Conservation (phyloP, 768 basidiomycete genomes). For the Mycena rosella region DNA sequence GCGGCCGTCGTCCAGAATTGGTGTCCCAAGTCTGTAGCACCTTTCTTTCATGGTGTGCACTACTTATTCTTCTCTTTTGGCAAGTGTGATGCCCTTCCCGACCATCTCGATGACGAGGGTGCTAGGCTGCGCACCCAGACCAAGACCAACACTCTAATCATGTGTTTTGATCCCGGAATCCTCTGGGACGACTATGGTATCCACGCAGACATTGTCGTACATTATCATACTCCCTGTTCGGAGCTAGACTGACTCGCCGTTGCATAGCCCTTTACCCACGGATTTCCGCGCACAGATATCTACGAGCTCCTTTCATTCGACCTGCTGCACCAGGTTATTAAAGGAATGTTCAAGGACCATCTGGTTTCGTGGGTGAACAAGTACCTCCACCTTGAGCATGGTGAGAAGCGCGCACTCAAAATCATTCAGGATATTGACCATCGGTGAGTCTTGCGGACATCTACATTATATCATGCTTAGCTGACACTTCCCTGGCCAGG, state of each 20-base stretch:
- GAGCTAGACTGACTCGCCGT: not conserved
- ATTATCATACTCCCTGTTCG: not conserved
- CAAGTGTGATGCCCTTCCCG: not conserved
- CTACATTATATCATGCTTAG: not conserved
- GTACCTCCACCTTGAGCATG: constrained; percentile 35
- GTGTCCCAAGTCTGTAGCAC: constrained; percentile 32
- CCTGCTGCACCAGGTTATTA: constrained; percentile 32
- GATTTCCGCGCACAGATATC: constrained; percentile 35
- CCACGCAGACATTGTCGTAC: not conserved
- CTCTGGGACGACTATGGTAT: not conserved
- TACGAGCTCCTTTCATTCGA: constrained; percentile 10
- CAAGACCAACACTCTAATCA: not conserved
- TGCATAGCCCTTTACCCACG: constrained; percentile 39
- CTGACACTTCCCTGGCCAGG: constrained; percentile 19
- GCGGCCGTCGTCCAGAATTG: constrained; percentile 42
- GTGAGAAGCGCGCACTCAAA: constrained; percentile 19
- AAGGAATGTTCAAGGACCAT: constrained; percentile 37
- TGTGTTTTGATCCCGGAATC: not conserved
- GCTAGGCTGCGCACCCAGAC: not conserved
- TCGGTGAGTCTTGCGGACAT: constrained; percentile 28
- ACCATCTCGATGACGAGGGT: not conserved
- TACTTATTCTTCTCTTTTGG: not conserved
- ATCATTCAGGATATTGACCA: constrained; percentile 42
- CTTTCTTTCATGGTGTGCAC: too few species aligned
- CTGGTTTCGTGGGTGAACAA: constrained; percentile 43